Evolutionary conservation across 2,329 filamentous ascomycete genomes (phyloP), one percentile per base, ranked within the genome.

Genomic region (Thielaviopsis musarum): DNA sequence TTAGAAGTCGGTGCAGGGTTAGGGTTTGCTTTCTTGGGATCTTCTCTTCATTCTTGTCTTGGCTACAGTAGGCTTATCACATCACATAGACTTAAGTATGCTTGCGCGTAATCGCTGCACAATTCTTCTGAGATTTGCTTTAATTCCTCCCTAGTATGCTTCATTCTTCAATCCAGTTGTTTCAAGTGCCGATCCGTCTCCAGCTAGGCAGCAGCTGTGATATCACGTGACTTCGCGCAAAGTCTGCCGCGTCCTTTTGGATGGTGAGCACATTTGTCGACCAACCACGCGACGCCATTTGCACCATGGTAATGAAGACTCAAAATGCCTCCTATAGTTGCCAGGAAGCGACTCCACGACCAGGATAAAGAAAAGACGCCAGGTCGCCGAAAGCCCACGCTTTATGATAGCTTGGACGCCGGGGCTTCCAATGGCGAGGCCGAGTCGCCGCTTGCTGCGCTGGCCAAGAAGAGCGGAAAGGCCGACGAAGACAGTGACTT

Each of bases 251-350:
- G 30, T 12, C 30, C 4, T 34, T 34, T 34, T 34, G 5, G 30
- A 34, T 34, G 9, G 30, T 12, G 30, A 34, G 30, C 30, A 7
- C 30, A 34, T 34, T 34, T 34, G 7, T 10, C 30, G 10, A 34
- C 30, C 30, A 34, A 34, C 30, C 30, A 34, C 30, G 30, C 30
- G 24, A 10, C 34, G 21, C 28, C 15, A 21, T 53, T 54, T 21
- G 22, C 4, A 24, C 19, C 15, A 34, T 19, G 26, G 13, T 30
- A 10, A 38, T 53, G 26, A 48, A 26, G 21, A 26, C 30, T 56
- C 58, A 69, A 55, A 49, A 89, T 89, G 85, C 83, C 85, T 66
- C 84, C 85, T 24, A 73, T 79, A 64, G 75, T 87, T 17, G 76
- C 83, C 55, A 81, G 83, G 65, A 90, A 89, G 71, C 79, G 83